These are phyloP conservation scores for Penicillium fimorum DNA, from an alignment of 495 filamentous ascomycete species.

Conservation along the genomic window DNA sequence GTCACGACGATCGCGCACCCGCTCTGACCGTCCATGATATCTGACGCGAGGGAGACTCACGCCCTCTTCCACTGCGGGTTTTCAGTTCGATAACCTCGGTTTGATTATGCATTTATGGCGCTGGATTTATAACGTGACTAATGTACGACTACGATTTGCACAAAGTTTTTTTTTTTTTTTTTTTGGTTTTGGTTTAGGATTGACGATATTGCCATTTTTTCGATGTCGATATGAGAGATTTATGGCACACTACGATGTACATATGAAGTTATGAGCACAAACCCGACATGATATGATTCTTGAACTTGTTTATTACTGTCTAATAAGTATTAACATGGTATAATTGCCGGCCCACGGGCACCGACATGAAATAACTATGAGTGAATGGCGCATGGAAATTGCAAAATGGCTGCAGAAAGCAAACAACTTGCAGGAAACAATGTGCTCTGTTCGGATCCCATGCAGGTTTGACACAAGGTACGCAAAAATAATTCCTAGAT, in stretches of 20 bases:
- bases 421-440: constrained; percentile 25
- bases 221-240: constrained; percentile 21
- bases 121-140: constrained; percentile 21
- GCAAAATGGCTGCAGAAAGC: constrained; percentile 14
- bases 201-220: constrained; percentile 18
- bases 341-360: neutral
- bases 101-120: constrained; percentile 34
- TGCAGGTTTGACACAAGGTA: constrained; percentile 8
- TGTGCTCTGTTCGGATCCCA: constrained; percentile 18
- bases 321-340: neutral
- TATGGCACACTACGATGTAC: constrained; percentile 29
- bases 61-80: neutral
- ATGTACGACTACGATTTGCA: constrained; percentile 39
- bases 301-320: neutral
- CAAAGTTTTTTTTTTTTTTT: no score
- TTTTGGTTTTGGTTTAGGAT: constrained; percentile 2
- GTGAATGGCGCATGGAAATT: neutral
- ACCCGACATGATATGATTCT: constrained; percentile 10
- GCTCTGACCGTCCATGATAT: constrained; percentile 33
- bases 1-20: constrained; percentile 39
- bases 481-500: neutral
- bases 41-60: constrained; percentile 5
- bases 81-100: constrained; percentile 3
- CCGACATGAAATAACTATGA: neutral
- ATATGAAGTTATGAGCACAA: constrained; percentile 26